These are phyloP conservation scores for Moniliophthora roreri DNA, from an alignment of 1,284 basidiomycete genomes.

Conservation along the genomic window DNA sequence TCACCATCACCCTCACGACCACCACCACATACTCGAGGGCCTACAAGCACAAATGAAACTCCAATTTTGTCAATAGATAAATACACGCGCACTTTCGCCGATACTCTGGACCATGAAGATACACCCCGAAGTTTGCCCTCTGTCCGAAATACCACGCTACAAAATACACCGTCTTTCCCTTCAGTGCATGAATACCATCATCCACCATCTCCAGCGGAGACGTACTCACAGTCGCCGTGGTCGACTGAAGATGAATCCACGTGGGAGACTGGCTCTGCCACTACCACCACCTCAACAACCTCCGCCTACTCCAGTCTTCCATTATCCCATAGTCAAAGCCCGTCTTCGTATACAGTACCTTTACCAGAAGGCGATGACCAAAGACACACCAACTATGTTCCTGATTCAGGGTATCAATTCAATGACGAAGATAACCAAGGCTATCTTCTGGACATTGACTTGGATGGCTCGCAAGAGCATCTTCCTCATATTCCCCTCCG, in stretches of 20 bases:
- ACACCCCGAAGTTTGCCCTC: not conserved
- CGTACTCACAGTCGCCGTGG: conserved; percentile 54
- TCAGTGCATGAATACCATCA: conserved; percentile 13
- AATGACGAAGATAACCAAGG: conserved; percentile 28
- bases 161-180: not conserved
- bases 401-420: conserved; percentile 14
- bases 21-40: conserved; percentile 34
- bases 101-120: conserved; percentile 9
- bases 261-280: conserved; percentile 69
- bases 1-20: conserved; percentile 15
- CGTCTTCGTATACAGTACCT: conserved; percentile 22
- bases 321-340: conserved; percentile 30
- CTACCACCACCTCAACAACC: conserved; percentile 57
- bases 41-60: conserved; percentile 48
- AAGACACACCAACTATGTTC: conserved; percentile 1
- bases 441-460: conserved; percentile 38
- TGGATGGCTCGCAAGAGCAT: conserved; percentile 50
- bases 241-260: conserved; percentile 75
- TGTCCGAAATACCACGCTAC: not conserved
- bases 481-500: conserved; percentile 92
- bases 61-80: conserved; percentile 35
- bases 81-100: conserved; percentile 25
- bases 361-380: conserved; percentile 18
- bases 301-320: conserved; percentile 43
- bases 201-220: conserved; percentile 23